phyloP scores from a whole-genome alignment of 176 grass and related monocot genomes.

The Typha latifolia region DNA sequence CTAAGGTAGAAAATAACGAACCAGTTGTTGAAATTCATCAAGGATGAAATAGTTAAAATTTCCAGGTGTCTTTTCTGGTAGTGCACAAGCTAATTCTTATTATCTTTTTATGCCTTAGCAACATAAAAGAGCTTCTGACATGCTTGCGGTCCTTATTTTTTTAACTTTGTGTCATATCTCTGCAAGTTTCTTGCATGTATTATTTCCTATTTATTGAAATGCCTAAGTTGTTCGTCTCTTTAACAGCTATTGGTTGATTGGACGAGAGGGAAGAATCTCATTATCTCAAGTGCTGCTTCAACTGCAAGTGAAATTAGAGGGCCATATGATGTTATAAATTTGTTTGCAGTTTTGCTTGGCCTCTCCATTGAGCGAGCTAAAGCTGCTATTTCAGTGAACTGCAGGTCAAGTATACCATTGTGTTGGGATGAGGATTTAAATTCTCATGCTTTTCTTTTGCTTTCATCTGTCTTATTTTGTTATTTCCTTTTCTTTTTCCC shows the following conservation, averaged over 20 bases:
- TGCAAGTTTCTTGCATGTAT: too few species aligned
- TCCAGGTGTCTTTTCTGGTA: too few species aligned
- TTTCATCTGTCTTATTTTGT: constrained; percentile 4
- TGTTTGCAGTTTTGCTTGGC: constrained; percentile 56
- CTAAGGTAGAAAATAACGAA: neutral
- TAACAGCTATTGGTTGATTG: constrained; percentile 59
- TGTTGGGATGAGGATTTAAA: neutral
- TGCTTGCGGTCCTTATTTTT: too few species aligned
- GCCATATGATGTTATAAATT: constrained; percentile 65
- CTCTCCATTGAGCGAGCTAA: constrained; percentile 67
- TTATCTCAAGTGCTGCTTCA: constrained; percentile 69
- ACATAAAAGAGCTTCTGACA: too few species aligned
- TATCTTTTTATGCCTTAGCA: too few species aligned
- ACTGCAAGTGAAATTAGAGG: constrained; percentile 59
- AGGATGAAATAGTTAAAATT: too few species aligned
- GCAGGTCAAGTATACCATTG: constrained; percentile 34
- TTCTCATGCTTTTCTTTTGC: neutral
- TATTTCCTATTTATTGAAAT: neutral
- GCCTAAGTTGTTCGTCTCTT: constrained; percentile 8
- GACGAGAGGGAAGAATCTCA: constrained; percentile 80
- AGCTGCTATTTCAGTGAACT: constrained; percentile 54
- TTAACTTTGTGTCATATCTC: too few species aligned
- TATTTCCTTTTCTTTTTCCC: neutral
- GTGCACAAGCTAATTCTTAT: too few species aligned
- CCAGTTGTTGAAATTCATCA: too few species aligned